These are phyloP conservation scores for Sordariomycetes sp. DNA, from an alignment of 2,329 filamentous ascomycete species.

Conservation along the genomic window DNA sequence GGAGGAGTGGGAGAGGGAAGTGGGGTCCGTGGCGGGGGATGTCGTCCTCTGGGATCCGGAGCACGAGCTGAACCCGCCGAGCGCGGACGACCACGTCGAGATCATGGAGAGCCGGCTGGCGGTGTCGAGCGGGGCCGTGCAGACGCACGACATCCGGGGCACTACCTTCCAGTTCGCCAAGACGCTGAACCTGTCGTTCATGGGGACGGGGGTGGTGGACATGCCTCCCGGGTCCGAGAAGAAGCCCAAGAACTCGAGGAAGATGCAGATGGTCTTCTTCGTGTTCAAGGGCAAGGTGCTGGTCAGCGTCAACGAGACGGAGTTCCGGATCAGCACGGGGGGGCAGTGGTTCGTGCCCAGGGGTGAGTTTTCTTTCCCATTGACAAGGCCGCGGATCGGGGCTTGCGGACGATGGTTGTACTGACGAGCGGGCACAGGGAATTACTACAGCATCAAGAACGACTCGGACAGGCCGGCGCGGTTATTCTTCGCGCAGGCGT, in stretches of 20 bases:
- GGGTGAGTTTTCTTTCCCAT: slow-evolving; percentile 49
- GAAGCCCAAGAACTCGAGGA: slow-evolving; percentile 80
- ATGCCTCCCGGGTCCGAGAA: slow-evolving; percentile 76
- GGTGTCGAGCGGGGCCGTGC: slow-evolving; percentile 42
- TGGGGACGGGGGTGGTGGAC: slow-evolving; percentile 84
- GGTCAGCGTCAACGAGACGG: slow-evolving; percentile 64
- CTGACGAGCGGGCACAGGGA: slow-evolving; percentile 46
- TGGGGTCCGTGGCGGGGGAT: slow-evolving; percentile 52
- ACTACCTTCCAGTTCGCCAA: slow-evolving; percentile 83
- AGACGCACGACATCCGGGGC: slow-evolving; percentile 46
- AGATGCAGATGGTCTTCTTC: slow-evolving; percentile 97
- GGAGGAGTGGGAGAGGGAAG: slow-evolving; percentile 61
- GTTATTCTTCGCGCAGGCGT: slow-evolving; percentile 89
- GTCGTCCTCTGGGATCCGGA: slow-evolving; percentile 54
- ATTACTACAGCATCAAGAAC: slow-evolving; percentile 87
- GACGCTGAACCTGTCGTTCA: slow-evolving; percentile 72
- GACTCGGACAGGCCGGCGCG: slow-evolving; percentile 60
- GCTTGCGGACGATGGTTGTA: no score
- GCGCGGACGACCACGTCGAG: slow-evolving; percentile 42
- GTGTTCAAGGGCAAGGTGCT: slow-evolving; percentile 73
- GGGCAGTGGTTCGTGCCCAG: slow-evolving; percentile 91
- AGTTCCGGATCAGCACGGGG: slow-evolving; percentile 76
- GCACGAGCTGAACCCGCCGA: slow-evolving; percentile 41
- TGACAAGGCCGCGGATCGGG: no score
- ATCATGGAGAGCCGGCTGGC: slow-evolving; percentile 45